Evolutionary conservation across 2,329 filamentous ascomycete species (phyloP).

Genomic region (Cytospora piceae): DNA sequence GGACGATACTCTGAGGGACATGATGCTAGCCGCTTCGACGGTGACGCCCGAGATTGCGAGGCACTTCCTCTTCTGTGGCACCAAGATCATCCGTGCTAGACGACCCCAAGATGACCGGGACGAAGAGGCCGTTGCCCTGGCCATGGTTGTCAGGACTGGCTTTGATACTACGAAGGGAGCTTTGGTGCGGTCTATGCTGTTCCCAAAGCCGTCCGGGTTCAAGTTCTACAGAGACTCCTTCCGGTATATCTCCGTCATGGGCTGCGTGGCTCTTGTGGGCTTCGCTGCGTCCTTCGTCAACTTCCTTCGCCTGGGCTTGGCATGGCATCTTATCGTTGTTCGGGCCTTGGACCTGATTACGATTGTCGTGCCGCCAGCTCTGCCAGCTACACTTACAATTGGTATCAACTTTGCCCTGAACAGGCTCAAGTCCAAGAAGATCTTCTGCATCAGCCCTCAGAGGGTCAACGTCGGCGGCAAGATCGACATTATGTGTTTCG

Average conservation of each 20-base stretch:
- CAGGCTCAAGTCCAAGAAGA: conserved; percentile 83
- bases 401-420: conserved; percentile 93
- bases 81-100: conserved; percentile 89
- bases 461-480: conserved; percentile 96
- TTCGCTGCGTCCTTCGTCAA: conserved; percentile 93
- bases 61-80: conserved; percentile 92
- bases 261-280: conserved; percentile 77
- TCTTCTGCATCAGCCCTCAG: conserved; percentile 98
- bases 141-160: conserved; percentile 89
- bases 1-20: conserved; percentile 73
- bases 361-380: conserved; percentile 92
- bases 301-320: conserved; percentile 81
- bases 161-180: conserved; percentile 98
- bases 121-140: conserved; percentile 87
- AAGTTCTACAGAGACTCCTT: conserved; percentile 99
- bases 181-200: conserved; percentile 95
- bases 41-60: conserved; percentile 82
- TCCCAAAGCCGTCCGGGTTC: conserved; percentile 97
- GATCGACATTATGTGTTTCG: conserved; percentile 94
- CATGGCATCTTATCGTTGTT: conserved; percentile 89
- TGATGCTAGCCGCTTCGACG: conserved; percentile 80
- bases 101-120: conserved; percentile 84
- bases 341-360: conserved; percentile 94
- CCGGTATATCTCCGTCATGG: conserved; percentile 97
- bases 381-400: conserved; percentile 93